Conservation (phyloP, 2,329 filamentous ascomycete species). For the Colletotrichum acutatum region DNA sequence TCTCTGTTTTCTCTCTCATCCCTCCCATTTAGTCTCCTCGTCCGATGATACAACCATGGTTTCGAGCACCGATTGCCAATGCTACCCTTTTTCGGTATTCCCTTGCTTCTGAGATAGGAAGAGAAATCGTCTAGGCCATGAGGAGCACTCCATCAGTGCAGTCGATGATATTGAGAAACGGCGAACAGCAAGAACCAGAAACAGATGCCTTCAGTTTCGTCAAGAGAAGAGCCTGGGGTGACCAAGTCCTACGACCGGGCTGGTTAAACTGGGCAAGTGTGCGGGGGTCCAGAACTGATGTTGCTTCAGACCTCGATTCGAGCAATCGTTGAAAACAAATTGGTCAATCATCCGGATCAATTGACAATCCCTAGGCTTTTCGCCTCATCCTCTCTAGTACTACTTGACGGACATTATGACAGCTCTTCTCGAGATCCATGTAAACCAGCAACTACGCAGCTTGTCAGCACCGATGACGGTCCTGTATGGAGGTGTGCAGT, state of each 20-base stretch:
- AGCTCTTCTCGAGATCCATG: not conserved
- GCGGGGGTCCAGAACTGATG: not conserved
- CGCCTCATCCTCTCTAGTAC: not conserved
- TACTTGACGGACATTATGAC: not conserved
- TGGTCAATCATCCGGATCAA: too few species aligned
- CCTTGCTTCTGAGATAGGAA: not conserved
- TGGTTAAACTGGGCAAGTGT: not conserved
- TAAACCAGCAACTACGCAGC: not conserved
- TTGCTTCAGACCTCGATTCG: not conserved
- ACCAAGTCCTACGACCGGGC: too few species aligned
- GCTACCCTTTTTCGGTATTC: not conserved
- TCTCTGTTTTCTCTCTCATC: not conserved
- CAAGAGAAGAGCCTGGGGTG: not conserved
- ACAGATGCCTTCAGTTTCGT: not conserved
- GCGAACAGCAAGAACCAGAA: not conserved
- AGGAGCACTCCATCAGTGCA: not conserved
- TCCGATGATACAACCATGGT: not conserved
- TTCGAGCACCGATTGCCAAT: too few species aligned
- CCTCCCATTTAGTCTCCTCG: not conserved
- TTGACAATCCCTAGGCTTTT: not conserved
- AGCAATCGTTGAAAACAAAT: not conserved
- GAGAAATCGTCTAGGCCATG: not conserved
- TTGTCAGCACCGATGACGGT: not conserved
- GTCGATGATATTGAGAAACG: not conserved
- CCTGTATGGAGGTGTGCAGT: not conserved